These are phyloP conservation scores for Raphanus sativus DNA, from an alignment of 345 rosid species.

Conservation along the genomic window DNA sequence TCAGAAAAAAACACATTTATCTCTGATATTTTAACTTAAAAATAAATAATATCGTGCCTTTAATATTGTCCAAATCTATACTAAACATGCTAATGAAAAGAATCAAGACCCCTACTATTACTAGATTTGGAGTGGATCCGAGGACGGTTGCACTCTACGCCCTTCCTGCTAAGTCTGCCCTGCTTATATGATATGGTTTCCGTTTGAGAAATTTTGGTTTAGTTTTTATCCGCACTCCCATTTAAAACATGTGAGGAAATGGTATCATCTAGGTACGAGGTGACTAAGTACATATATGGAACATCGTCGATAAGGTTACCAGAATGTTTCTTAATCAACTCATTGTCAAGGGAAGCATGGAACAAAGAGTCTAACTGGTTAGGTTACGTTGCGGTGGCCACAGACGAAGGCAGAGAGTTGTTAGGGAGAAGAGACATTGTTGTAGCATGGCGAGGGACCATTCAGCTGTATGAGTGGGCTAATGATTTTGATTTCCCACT, in stretches of 20 bases:
- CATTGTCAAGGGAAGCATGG: conserved; percentile 43
- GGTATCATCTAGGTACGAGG: conserved; percentile 36
- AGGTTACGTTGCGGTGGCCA: conserved; percentile 52
- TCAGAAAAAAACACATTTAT: not conserved
- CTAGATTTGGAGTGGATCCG: not conserved
- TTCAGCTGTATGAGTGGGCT: conserved; percentile 41
- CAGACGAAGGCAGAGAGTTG: conserved; percentile 45
- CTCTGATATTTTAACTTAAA: not conserved
- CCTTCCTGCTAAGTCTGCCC: not conserved
- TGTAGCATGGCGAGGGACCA: conserved; percentile 56
- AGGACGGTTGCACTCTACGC: not conserved
- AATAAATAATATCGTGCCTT: not conserved
- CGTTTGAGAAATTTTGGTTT: not conserved
- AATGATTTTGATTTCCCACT: conserved; percentile 35
- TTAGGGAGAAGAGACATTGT: conserved; percentile 57
- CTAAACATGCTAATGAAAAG: not conserved
- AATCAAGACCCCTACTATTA: not conserved
- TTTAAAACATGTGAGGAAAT: not conserved
- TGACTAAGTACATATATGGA: conserved; percentile 47
- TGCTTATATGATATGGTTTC: not conserved
- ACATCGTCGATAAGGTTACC: conserved; percentile 46
- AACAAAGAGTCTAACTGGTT: conserved; percentile 44
- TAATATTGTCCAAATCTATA: not conserved
- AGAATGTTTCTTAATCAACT: conserved; percentile 36
- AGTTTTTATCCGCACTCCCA: not conserved